Conservation (phyloP, 345 rosid genomes). For the Citrus unshiu region DNA sequence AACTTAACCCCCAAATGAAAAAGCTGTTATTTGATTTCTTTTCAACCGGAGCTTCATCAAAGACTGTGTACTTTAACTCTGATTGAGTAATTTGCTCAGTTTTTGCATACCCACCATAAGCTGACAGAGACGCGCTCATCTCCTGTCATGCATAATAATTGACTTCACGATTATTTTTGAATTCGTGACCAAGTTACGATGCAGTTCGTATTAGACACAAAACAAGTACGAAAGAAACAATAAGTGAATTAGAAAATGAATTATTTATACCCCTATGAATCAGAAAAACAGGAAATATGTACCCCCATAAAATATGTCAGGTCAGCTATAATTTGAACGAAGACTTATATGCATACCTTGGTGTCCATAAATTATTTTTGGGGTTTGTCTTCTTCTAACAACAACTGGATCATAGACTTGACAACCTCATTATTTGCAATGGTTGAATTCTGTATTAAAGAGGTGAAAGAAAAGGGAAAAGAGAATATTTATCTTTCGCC, state of each 20-base stretch:
- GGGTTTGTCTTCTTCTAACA: constrained; percentile 70
- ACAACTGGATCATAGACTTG: constrained; percentile 62
- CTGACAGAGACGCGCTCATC: background rate
- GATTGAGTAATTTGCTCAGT: too few relatives aligned
- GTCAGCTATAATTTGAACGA: background rate
- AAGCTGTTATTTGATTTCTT: too few relatives aligned
- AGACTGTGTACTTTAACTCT: too few relatives aligned
- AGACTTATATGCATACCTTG: constrained; percentile 7
- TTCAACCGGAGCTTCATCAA: too few relatives aligned
- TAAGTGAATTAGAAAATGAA: background rate
- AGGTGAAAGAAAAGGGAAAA: background rate
- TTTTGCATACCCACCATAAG: background rate
- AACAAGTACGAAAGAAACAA: background rate
- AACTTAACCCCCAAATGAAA: too few relatives aligned
- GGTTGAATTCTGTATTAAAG: constrained; percentile 42
- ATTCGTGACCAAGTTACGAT: background rate
- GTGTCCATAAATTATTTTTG: constrained; percentile 1
- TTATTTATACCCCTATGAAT: background rate
- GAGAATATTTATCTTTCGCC: background rate
- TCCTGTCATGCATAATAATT: background rate
- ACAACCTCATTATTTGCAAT: constrained; percentile 71
- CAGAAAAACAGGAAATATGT: background rate
- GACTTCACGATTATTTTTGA: background rate
- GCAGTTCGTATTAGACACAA: background rate
- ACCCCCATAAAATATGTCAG: background rate